A percentile compares a stretch with the other conserved stretches of the same genome.
phyloP scores from a whole-genome alignment of 768 basidiomycete species.

The Suillus subalutaceus region DNA sequence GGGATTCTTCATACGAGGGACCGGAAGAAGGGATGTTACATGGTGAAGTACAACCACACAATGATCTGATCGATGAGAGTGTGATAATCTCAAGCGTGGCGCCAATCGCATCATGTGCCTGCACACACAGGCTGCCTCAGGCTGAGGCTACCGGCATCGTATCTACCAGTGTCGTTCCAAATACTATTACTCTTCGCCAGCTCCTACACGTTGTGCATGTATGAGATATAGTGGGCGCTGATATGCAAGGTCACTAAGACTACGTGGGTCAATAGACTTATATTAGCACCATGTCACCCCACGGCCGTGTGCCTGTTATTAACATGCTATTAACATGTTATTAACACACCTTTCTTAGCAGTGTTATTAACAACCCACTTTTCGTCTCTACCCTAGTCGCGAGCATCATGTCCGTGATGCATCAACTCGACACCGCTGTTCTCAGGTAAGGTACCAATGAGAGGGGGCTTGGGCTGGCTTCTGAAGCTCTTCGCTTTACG shows the following conservation, averaged over 20 bases:
- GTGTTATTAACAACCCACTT: too few species aligned
- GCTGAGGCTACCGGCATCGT: not conserved
- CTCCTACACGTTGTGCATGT: not conserved
- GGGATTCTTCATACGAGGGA: not conserved
- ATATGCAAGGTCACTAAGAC: not conserved
- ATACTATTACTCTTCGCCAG: not conserved
- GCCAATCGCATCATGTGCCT: not conserved
- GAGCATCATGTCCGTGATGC: not conserved
- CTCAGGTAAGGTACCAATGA: not conserved
- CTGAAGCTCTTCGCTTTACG: not conserved
- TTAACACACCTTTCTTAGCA: too few species aligned
- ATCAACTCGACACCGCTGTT: not conserved
- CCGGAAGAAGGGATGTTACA: not conserved
- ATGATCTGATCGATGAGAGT: not conserved
- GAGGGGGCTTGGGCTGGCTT: not conserved
- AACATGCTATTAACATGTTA: too few species aligned
- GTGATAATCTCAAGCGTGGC: not conserved
- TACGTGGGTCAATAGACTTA: too few species aligned
- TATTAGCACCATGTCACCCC: too few species aligned
- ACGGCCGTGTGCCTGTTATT: too few species aligned
- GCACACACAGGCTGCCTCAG: not conserved
- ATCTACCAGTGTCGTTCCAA: not conserved
- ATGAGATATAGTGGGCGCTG: not conserved
- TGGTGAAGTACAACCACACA: not conserved
- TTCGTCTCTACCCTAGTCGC: too few species aligned